Percentiles rank a stretch among this genome's conserved stretches.
Evolutionary conservation across 441 rosid genomes (phyloP).

Genomic region (Jatropha podagrica): DNA sequence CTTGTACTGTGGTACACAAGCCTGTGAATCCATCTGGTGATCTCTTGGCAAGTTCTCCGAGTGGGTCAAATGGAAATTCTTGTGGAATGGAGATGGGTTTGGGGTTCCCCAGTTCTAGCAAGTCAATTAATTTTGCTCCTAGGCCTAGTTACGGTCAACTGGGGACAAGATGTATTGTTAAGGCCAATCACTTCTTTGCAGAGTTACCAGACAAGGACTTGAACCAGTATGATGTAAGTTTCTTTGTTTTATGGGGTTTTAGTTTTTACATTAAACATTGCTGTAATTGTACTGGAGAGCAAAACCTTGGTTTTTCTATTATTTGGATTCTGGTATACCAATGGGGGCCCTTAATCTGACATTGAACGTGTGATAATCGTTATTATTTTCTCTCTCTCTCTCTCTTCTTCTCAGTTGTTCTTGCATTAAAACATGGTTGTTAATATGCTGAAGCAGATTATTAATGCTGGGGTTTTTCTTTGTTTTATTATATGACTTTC

Average conservation of each 20-base stretch:
- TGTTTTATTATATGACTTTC: not conserved
- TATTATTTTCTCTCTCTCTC: conserved; percentile 8
- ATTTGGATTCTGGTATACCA: not conserved
- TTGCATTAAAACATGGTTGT: not conserved
- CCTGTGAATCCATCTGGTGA: conserved; percentile 44
- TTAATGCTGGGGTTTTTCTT: not conserved
- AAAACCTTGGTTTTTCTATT: conserved; percentile 8
- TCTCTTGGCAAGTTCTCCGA: conserved; percentile 33
- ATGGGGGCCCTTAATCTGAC: conserved; percentile 27
- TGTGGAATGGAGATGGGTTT: conserved; percentile 49
- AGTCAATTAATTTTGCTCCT: conserved; percentile 67
- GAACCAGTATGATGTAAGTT: conserved; percentile 91
- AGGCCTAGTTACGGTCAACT: conserved; percentile 89
- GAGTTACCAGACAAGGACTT: conserved; percentile 88
- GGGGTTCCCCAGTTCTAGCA: conserved; percentile 69
- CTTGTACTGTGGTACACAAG: conserved; percentile 62
- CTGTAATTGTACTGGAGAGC: conserved; percentile 15
- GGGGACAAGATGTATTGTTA: conserved; percentile 91
- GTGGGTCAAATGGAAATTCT: conserved; percentile 27
- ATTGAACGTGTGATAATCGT: conserved; percentile 11
- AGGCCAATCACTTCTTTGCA: conserved; percentile 96
- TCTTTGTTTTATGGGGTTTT: conserved; percentile 19
- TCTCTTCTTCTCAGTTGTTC: not conserved
- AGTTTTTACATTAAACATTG: conserved; percentile 16
- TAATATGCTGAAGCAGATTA: conserved; percentile 2